Evolutionary conservation across 768 basidiomycete species (phyloP), one percentile per base, ranked within the genome.

Genomic region (Leucocoprinus sp.): DNA sequence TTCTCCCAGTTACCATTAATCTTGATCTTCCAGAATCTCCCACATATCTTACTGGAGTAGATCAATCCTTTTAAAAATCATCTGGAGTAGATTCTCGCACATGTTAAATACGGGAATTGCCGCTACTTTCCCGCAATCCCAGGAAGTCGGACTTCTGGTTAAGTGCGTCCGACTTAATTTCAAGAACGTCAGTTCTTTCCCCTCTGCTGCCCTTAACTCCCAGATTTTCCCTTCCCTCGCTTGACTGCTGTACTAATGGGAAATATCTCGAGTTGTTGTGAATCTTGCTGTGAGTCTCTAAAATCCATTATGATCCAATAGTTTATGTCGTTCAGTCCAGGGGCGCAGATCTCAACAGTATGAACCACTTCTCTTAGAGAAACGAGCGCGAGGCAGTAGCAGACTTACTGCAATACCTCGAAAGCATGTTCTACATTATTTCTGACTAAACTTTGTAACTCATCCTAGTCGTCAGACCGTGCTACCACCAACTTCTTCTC

Each of bases 401-500:
- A 35, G 96, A 98, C 66, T 71, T 99, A 41, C 76, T 99, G 9
- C 93, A 97, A 62, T 98, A 89, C 60, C 82, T 99, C 51, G 96
- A 99, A 71, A 99, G 95, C 97, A 64, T 54, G 87, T 66, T 43
- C 40, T 22, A 38, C 26, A 7, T 31, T 23, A 17, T 24, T 8
- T 33, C 15, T 50, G 9, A 17, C n/a, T 9, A 9, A 1, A 19
- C 14, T 39, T 31, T 36, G 24, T 28, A 23, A 39, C 37, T 9
- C 43, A 36, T 27, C 33, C 28, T 27, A 31, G 19, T 31, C 34
- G 21, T n/a, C 62, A 95, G 95, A 99, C 76, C 90, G 96, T 55
- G 84, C 88, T 2, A 93, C 91, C 6, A 98, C 96, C 67, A 97
- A 99, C 70, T 99, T 99, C 77, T 99, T 98, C 71, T 74, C 78